A percentile compares a stretch with the other conserved stretches of the same genome.
Evolutionary conservation across 1,284 basidiomycete species (phyloP).

Genomic region (Tranzscheliella williamsii): DNA sequence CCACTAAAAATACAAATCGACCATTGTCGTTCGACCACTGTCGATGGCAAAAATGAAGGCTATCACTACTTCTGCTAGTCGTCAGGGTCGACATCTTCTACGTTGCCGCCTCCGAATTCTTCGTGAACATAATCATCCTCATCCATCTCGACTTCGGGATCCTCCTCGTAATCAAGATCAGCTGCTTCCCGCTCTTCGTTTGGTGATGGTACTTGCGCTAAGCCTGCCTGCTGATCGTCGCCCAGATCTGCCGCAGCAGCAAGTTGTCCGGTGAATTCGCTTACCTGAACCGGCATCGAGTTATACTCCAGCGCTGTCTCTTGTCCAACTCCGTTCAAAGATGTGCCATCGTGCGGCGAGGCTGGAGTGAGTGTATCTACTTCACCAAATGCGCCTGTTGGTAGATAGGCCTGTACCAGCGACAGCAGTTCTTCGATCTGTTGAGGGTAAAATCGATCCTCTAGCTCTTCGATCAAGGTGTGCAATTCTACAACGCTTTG

Average conservation of each 20-base stretch:
- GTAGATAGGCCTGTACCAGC: slow-evolving; percentile 66
- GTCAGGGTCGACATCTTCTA: slow-evolving; percentile 61
- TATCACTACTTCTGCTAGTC: slow-evolving; percentile 19
- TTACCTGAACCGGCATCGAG: slow-evolving; percentile 7
- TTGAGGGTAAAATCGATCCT: slow-evolving; percentile 71
- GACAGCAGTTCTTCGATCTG: slow-evolving; percentile 73
- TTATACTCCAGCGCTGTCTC: neutral
- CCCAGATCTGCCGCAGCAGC: slow-evolving; percentile 31
- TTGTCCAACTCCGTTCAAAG: neutral
- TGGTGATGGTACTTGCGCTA: slow-evolving; percentile 32
- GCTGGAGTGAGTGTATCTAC: slow-evolving; percentile 23
- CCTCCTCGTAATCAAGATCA: slow-evolving; percentile 50
- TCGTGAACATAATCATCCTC: slow-evolving; percentile 49
- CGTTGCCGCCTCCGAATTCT: slow-evolving; percentile 25
- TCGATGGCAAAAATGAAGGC: too few species aligned
- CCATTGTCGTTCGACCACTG: too few species aligned
- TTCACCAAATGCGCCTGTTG: slow-evolving; percentile 4
- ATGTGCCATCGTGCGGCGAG: too few species aligned
- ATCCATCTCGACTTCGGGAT: slow-evolving; percentile 50
- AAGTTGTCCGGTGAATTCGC: slow-evolving; percentile 21
- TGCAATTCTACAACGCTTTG: slow-evolving; percentile 82
- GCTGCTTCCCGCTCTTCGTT: slow-evolving; percentile 37
- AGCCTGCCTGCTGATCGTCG: slow-evolving; percentile 36
- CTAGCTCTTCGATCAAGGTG: slow-evolving; percentile 86
- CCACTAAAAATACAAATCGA: too few species aligned